phyloP scores from a whole-genome alignment of 371 early-diverging fungal genomes.

The Syncephalastrum racemosum region DNA sequence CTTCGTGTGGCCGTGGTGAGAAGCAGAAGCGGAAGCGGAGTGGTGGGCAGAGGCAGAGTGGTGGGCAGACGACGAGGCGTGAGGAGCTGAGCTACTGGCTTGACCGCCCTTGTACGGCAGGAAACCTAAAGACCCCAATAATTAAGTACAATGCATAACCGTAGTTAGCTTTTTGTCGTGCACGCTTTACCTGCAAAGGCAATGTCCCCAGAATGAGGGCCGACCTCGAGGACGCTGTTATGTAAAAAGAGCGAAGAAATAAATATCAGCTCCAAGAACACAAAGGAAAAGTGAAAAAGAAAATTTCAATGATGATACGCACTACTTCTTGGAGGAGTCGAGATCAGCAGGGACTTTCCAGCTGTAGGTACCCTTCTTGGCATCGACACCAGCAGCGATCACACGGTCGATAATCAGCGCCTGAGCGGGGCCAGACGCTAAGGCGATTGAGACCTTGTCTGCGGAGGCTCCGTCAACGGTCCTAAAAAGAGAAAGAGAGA shows the following conservation, averaged over 20 bases:
- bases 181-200: constrained; percentile 39
- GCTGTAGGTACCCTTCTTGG: constrained; percentile 29
- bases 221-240: constrained; percentile 44
- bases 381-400: constrained; percentile 35
- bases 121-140: constrained; percentile 12
- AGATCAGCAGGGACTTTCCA: constrained; percentile 39
- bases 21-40: constrained; percentile 8
- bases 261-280: background rate
- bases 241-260: constrained; percentile 5
- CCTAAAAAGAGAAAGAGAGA: background rate
- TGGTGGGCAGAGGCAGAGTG: too few relatives aligned
- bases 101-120: constrained; percentile 1
- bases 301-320: background rate
- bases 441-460: constrained; percentile 30
- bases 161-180: background rate
- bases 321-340: constrained; percentile 38
- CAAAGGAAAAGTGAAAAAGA: background rate
- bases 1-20: background rate
- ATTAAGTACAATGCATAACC: background rate
- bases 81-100: too few relatives aligned
- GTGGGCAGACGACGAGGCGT: too few relatives aligned
- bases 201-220: constrained; percentile 37
- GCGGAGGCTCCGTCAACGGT: constrained; percentile 4
- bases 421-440: constrained; percentile 45
- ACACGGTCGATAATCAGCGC: constrained; percentile 33